Percentiles rank a stretch among this genome's conserved stretches.
phyloP scores from a whole-genome alignment of 139 green algal species.

The Micractinium conductrix region DNA sequence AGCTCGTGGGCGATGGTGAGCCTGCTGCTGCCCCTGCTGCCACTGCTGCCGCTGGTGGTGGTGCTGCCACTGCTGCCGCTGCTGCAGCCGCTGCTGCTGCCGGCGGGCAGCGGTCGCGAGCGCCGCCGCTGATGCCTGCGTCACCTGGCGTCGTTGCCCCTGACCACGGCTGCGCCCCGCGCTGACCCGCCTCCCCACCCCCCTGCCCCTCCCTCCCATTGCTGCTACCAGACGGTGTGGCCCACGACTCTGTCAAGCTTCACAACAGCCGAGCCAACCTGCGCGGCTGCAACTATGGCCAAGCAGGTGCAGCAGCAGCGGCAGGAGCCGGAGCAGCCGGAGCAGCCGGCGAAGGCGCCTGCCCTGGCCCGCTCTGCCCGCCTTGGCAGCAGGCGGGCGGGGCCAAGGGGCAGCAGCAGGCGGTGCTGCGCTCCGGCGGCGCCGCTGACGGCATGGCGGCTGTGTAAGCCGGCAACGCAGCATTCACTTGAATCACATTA shows the following conservation, averaged over 20 bases:
- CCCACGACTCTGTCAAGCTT: constrained; percentile 25
- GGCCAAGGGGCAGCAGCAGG: constrained; percentile 1
- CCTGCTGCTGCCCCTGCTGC: no score
- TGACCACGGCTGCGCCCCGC: no score
- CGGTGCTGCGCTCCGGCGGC: neutral
- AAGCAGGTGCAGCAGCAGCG: neutral
- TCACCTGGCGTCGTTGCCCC: no score
- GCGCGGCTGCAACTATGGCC: constrained; percentile 5
- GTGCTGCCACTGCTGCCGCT: no score
- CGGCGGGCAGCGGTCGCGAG: no score
- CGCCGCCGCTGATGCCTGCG: no score
- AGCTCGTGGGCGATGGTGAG: constrained; percentile 32
- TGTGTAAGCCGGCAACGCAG: neutral
- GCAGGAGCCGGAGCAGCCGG: no score
- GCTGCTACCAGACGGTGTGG: constrained; percentile 10
- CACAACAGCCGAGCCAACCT: constrained; percentile 30
- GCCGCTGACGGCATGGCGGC: neutral
- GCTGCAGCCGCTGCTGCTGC: no score
- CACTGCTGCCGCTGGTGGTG: no score
- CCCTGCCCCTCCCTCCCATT: neutral
- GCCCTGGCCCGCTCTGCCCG: neutral
- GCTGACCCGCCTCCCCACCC: neutral
- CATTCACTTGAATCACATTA: no score
- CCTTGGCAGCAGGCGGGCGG: neutral
- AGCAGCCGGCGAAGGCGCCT: neutral